A percentile compares a stretch with the other conserved stretches of the same genome.
Evolutionary conservation across 2,329 filamentous ascomycete species (phyloP).

Genomic region (Exserohilum turcica): DNA sequence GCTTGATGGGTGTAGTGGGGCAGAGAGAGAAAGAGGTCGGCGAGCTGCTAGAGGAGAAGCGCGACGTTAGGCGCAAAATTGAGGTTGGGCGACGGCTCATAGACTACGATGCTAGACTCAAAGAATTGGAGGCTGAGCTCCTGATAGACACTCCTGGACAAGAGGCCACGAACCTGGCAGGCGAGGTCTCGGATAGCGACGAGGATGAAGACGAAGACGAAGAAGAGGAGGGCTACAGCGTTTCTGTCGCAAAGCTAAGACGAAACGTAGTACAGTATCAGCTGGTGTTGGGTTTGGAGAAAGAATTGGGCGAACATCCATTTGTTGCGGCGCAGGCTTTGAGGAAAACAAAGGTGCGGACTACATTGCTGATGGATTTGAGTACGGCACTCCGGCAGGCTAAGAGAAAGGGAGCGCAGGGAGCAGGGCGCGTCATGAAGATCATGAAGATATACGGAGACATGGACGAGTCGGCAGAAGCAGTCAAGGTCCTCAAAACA

Average conservation of each 20-base stretch:
- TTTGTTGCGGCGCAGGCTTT: slow-evolving; percentile 64
- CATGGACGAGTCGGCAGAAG: slow-evolving; percentile 64
- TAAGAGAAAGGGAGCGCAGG: slow-evolving; percentile 48
- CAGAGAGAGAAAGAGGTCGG: slow-evolving; percentile 68
- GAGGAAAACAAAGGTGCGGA: slow-evolving; percentile 62
- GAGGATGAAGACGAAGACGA: slow-evolving; percentile 46
- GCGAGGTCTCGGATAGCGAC: slow-evolving; percentile 23
- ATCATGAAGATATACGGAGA: slow-evolving; percentile 65
- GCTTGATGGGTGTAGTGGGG: slow-evolving; percentile 69
- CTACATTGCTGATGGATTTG: slow-evolving; percentile 68
- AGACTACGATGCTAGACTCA: slow-evolving; percentile 68
- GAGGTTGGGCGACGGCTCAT: slow-evolving; percentile 66
- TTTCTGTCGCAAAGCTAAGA: slow-evolving; percentile 55
- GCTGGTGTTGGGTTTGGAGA: slow-evolving; percentile 58
- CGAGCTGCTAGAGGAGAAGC: slow-evolving; percentile 69
- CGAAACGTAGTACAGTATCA: slow-evolving; percentile 64
- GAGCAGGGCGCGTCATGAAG: slow-evolving; percentile 55
- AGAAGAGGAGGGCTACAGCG: slow-evolving; percentile 28
- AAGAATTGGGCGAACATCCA: slow-evolving; percentile 63
- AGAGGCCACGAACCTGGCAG: slow-evolving; percentile 15
- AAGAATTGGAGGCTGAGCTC: slow-evolving; percentile 67
- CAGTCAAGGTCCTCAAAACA: slow-evolving; percentile 60
- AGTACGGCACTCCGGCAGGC: slow-evolving; percentile 66
- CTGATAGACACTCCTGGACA: slow-evolving; percentile 54
- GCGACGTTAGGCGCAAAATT: slow-evolving; percentile 68